Evolutionary conservation across 2,329 filamentous ascomycete genomes (phyloP).

Genomic region (Pseudocercospora ulei): DNA sequence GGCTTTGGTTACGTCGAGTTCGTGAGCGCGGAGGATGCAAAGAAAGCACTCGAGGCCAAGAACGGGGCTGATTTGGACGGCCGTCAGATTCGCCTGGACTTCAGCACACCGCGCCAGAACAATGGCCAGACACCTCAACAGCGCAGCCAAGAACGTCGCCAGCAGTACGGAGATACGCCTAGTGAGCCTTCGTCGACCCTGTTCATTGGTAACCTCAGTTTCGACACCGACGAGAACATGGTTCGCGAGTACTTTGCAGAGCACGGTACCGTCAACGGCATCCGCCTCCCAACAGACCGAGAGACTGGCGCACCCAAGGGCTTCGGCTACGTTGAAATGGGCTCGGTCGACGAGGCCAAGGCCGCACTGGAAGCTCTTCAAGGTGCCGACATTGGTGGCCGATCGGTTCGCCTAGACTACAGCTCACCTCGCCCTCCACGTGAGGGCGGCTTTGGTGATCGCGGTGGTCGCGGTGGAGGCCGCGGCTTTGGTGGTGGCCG

Average conservation of each 20-base stretch:
- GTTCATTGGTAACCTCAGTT: conserved; percentile 85
- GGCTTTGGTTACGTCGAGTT: conserved; percentile 93
- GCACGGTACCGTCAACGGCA: conserved; percentile 60
- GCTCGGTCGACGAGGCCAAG: conserved; percentile 72
- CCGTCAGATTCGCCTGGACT: conserved; percentile 68
- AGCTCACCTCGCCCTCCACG: conserved; percentile 54
- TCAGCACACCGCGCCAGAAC: conserved; percentile 56
- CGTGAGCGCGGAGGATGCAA: conserved; percentile 54
- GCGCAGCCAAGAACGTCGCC: conserved; percentile 49
- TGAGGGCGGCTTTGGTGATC: conserved; percentile 38
- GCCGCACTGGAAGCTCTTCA: conserved; percentile 60
- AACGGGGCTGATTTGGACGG: conserved; percentile 64
- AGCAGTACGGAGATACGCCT: conserved; percentile 64
- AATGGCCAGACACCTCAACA: conserved; percentile 35
- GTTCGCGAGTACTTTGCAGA: conserved; percentile 65
- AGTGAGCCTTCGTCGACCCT: conserved; percentile 77
- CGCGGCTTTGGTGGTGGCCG: conserved; percentile 35
- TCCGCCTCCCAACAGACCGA: conserved; percentile 80
- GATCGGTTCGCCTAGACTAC: conserved; percentile 73
- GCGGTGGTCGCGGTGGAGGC: conserved; percentile 39
- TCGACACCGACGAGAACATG: conserved; percentile 66
- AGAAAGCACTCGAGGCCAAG: conserved; percentile 64
- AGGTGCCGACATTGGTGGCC: conserved; percentile 61
- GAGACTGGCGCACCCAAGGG: conserved; percentile 80
- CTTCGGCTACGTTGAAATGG: conserved; percentile 83